These are phyloP conservation scores for Houttuynia cordata DNA, from an alignment of 164 flowering plant species.

Conservation along the genomic window DNA sequence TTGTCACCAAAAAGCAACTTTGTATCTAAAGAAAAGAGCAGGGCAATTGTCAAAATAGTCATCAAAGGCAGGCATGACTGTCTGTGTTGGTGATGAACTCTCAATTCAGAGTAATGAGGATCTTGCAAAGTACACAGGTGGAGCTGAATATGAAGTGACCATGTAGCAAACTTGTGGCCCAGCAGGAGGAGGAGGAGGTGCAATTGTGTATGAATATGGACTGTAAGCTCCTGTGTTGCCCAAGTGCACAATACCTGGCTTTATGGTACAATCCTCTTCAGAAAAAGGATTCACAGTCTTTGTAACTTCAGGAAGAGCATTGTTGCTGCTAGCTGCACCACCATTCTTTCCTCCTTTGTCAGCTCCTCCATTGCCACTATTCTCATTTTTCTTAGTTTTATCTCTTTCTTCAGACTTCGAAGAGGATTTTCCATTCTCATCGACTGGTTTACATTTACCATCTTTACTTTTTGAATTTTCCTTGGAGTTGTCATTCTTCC, in stretches of 20 bases:
- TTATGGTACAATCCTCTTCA: conserved; percentile 5
- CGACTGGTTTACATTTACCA: not conserved
- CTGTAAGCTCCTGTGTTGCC: conserved; percentile 2
- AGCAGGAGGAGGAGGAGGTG: conserved; percentile 12
- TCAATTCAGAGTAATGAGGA: conserved; percentile 5
- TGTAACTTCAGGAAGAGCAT: not conserved
- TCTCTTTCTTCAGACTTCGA: conserved; percentile 6
- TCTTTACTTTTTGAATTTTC: not conserved
- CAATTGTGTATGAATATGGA: conserved; percentile 12
- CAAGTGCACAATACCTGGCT: conserved; percentile 14
- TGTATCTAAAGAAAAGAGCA: too few relatives aligned
- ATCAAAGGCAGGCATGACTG: conserved; percentile 14
- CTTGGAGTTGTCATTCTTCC: conserved; percentile 12
- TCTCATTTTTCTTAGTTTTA: conserved; percentile 7
- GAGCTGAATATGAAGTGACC: conserved; percentile 11
- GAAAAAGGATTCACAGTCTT: conserved; percentile 5
- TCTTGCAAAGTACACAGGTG: conserved; percentile 12
- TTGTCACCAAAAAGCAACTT: too few relatives aligned
- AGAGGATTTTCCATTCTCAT: conserved; percentile 12
- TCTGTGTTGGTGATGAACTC: not conserved
- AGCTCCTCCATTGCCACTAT: conserved; percentile 5
- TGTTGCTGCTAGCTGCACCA: not conserved
- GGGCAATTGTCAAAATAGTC: conserved; percentile 26
- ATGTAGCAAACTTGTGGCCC: conserved; percentile 17
- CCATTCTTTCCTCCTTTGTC: conserved; percentile 3